Conservation (phyloP, 495 filamentous ascomycete species). For the Monascus purpureus region DNA sequence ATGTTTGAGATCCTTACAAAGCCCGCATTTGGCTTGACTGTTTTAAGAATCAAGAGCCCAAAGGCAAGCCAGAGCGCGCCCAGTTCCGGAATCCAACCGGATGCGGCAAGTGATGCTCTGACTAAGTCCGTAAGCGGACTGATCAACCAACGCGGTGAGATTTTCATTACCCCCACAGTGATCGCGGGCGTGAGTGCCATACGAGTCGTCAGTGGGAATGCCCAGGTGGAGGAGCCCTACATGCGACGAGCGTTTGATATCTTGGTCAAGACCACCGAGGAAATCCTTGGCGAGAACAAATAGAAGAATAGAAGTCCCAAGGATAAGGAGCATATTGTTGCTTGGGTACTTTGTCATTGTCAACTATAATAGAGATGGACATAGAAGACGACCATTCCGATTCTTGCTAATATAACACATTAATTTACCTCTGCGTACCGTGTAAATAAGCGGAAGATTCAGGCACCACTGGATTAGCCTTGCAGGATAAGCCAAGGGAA, state of each 20-base stretch:
- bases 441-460: too few species aligned
- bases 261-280: constrained; percentile 53
- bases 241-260: constrained; percentile 66
- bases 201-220: constrained; percentile 61
- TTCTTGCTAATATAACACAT: too few species aligned
- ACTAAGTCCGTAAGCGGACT: constrained; percentile 69
- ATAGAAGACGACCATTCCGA: too few species aligned
- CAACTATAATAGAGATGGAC: too few species aligned
- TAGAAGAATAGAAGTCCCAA: too few species aligned
- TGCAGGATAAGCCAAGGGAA: too few species aligned
- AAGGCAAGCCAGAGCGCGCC: not conserved
- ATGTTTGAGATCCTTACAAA: constrained; percentile 65
- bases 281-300: too few species aligned
- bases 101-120: constrained; percentile 44
- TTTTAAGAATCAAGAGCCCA: constrained; percentile 42
- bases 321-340: too few species aligned
- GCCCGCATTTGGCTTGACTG: constrained; percentile 69
- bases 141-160: constrained; percentile 61
- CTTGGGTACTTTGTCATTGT: too few species aligned
- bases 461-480: too few species aligned
- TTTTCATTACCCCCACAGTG: constrained; percentile 72
- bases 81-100: constrained; percentile 9
- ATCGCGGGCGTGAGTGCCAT: constrained; percentile 70
- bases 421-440: too few species aligned
- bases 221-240: constrained; percentile 55